These are phyloP conservation scores for Candida alai DNA, from an alignment of 805 yeast species.

Conservation along the genomic window DNA sequence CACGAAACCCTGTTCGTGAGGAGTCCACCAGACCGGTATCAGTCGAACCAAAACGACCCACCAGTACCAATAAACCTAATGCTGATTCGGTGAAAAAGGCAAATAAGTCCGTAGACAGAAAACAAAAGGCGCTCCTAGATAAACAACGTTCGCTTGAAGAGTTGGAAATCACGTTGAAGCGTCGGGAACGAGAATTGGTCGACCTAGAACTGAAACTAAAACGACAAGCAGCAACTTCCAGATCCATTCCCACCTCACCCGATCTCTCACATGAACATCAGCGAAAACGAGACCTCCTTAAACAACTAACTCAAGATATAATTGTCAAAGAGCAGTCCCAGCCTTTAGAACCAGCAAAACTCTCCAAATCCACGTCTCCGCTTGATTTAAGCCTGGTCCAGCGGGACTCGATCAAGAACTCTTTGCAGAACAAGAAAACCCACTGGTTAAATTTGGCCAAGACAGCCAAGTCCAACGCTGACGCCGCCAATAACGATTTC, in stretches of 20 bases:
- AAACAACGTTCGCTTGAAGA: constrained; percentile 6
- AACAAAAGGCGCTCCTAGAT: constrained; percentile 6
- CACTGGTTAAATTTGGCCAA: constrained; percentile 21
- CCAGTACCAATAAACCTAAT: too few relatives aligned
- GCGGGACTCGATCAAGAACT: constrained; percentile 10
- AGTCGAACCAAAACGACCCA: too few relatives aligned
- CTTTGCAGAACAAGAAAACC: constrained; percentile 12
- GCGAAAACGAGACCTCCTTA: constrained; percentile 16
- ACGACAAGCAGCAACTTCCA: constrained; percentile 3
- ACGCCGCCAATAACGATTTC: constrained; percentile 15
- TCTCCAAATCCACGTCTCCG: constrained; percentile 1
- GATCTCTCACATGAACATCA: constrained; percentile 9
- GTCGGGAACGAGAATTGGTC: constrained; percentile 9
- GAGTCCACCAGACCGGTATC: too few relatives aligned
- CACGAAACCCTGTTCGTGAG: too few relatives aligned
- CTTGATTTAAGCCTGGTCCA: constrained; percentile 6
- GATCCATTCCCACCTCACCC: not conserved
- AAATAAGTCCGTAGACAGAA: not conserved
- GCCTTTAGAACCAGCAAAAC: constrained; percentile 5
- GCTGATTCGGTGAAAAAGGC: too few relatives aligned
- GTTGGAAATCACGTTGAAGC: constrained; percentile 9
- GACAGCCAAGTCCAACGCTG: constrained; percentile 13
- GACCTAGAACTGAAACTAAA: constrained; percentile 7
- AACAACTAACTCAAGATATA: constrained; percentile 18
- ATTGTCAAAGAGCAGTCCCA: constrained; percentile 12